These are phyloP conservation scores for Vanderwaltozyma yarrowii DNA, from an alignment of 805 yeast species.

Conservation along the genomic window DNA sequence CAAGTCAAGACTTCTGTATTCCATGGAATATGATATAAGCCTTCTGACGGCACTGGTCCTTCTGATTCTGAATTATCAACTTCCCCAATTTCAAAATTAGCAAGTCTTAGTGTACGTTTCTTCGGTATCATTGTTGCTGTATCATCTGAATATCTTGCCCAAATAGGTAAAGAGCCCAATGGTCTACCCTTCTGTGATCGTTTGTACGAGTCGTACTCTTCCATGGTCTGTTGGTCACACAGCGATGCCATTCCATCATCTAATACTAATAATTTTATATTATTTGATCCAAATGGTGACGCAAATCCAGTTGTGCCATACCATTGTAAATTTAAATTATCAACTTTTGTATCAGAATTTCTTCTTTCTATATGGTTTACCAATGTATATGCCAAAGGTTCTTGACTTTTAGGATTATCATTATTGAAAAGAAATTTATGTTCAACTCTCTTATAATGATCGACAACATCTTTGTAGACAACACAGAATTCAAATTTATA, in stretches of 20 bases:
- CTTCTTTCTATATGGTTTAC: slow-evolving; percentile 24
- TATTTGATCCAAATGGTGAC: slow-evolving; percentile 28
- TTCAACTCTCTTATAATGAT: slow-evolving; percentile 18
- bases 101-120: slow-evolving; percentile 18
- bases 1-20: slow-evolving; percentile 23
- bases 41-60: neutral
- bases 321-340: slow-evolving; percentile 31
- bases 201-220: slow-evolving; percentile 8
- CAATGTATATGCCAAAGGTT: slow-evolving; percentile 21
- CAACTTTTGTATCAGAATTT: slow-evolving; percentile 26
- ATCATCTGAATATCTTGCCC: slow-evolving; percentile 25
- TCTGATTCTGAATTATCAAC: neutral
- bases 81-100: slow-evolving; percentile 20
- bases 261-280: slow-evolving; percentile 27
- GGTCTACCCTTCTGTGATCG: slow-evolving; percentile 9
- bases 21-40: slow-evolving; percentile 12
- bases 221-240: slow-evolving; percentile 13
- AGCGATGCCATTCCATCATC: slow-evolving; percentile 28
- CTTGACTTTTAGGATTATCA: slow-evolving; percentile 9
- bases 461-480: slow-evolving; percentile 18
- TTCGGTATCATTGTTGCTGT: slow-evolving; percentile 18
- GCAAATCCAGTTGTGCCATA: slow-evolving; percentile 31
- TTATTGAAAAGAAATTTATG: slow-evolving; percentile 27
- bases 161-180: slow-evolving; percentile 18
- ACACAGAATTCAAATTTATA: slow-evolving; percentile 28